phyloP scores from a whole-genome alignment of 306 rosid species.

The Medicago arabica region DNA sequence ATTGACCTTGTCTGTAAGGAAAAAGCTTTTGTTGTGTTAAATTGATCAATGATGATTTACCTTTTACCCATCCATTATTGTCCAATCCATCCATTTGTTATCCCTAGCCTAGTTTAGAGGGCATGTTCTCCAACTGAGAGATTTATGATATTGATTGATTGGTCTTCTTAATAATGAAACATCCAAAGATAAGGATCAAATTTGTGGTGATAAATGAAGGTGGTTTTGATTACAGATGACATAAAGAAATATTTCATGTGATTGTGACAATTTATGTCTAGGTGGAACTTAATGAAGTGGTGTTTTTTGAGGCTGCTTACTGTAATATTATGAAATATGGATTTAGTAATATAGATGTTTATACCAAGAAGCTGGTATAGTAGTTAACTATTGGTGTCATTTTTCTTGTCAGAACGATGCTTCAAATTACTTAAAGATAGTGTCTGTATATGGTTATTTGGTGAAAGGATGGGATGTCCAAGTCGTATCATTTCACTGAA shows the following conservation, averaged over 20 bases:
- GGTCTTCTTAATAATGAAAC: conserved; percentile 6
- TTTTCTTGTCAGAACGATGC: not conserved
- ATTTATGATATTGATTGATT: conserved; percentile 1
- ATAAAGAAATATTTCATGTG: conserved; percentile 19
- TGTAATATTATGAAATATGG: not conserved
- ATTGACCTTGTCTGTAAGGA: not conserved
- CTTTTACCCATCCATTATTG: not conserved
- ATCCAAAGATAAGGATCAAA: not conserved
- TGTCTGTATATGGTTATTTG: not conserved
- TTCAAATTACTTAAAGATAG: not conserved
- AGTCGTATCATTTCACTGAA: not conserved
- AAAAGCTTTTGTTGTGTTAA: not conserved
- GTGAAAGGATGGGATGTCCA: conserved; percentile 15
- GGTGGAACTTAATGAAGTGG: not conserved
- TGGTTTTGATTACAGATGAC: not conserved
- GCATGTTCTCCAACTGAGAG: not conserved
- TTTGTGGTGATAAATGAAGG: not conserved
- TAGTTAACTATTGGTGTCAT: not conserved
- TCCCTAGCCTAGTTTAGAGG: conserved; percentile 1
- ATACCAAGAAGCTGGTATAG: not conserved
- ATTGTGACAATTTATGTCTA: not conserved
- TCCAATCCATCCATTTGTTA: not conserved
- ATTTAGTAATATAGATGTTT: not conserved
- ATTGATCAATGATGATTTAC: not conserved
- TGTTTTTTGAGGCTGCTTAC: not conserved